Evolutionary conservation across 495 filamentous ascomycete species (phyloP).

Genomic region (Aspergillus bridgeri): DNA sequence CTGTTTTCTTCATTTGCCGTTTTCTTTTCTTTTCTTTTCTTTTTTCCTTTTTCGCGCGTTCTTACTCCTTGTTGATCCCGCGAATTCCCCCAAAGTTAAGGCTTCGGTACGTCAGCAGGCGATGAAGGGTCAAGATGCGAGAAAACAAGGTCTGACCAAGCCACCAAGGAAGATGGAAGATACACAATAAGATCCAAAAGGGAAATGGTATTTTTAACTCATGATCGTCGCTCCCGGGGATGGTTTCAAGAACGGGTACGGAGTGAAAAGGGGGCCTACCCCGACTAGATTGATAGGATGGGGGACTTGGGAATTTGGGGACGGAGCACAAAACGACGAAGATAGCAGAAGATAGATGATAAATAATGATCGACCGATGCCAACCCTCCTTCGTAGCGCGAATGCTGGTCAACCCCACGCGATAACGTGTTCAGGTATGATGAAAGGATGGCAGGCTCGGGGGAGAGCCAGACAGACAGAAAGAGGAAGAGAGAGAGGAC

Average conservation of each 20-base stretch:
- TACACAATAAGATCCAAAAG: not conserved
- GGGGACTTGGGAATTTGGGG: not conserved
- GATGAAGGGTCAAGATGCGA: not conserved
- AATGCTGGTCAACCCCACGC: conserved; percentile 10
- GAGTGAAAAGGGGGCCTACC: not conserved
- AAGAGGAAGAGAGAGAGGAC: not conserved
- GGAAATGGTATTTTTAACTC: conserved; percentile 1
- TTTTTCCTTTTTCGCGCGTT: not conserved
- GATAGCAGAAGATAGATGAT: not conserved
- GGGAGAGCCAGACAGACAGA: not conserved
- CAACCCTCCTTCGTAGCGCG: not conserved
- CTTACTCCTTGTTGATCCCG: not conserved
- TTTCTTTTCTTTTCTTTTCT: not conserved
- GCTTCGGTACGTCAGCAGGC: not conserved
- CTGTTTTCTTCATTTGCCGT: conserved; percentile 1
- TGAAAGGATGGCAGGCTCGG: not conserved
- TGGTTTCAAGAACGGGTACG: too few relatives aligned
- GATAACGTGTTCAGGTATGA: conserved; percentile 20
- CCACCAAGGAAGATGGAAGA: not conserved
- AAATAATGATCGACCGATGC: conserved; percentile 5
- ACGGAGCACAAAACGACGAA: too few relatives aligned
- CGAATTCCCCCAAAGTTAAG: not conserved
- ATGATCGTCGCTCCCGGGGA: too few relatives aligned
- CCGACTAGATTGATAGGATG: not conserved
- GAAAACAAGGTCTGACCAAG: not conserved